phyloP scores from a whole-genome alignment of 805 yeast species.

The Torulaspora microellipsoides region DNA sequence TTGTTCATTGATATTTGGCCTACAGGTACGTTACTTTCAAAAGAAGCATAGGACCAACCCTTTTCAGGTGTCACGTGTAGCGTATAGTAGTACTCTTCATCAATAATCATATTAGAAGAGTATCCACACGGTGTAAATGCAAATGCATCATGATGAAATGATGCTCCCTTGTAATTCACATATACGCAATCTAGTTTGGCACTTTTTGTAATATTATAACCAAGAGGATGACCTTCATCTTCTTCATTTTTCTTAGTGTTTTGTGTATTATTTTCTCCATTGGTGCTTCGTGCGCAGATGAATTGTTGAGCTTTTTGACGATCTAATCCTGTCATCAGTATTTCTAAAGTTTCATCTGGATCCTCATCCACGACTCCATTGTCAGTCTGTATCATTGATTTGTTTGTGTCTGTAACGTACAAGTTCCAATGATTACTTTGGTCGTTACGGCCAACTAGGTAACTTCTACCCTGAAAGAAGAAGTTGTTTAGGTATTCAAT shows the following conservation, averaged over 20 bases:
- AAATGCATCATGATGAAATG: slow-evolving; percentile 72
- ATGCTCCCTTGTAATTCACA: slow-evolving; percentile 25
- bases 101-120: slow-evolving; percentile 76
- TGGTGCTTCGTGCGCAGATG: slow-evolving; percentile 42
- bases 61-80: slow-evolving; percentile 90
- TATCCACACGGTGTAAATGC: slow-evolving; percentile 93
- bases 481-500: slow-evolving; percentile 60
- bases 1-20: slow-evolving; percentile 32
- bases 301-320: slow-evolving; percentile 55
- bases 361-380: slow-evolving; percentile 13
- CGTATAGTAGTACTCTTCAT: slow-evolving; percentile 66
- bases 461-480: slow-evolving; percentile 59
- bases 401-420: slow-evolving; percentile 54
- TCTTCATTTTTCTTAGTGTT: slow-evolving; percentile 17
- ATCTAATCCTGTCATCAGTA: slow-evolving; percentile 83
- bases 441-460: slow-evolving; percentile 74
- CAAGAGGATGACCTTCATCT: slow-evolving; percentile 70
- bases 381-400: slow-evolving; percentile 2
- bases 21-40: slow-evolving; percentile 79
- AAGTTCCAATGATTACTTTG: slow-evolving; percentile 84
- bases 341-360: slow-evolving; percentile 73
- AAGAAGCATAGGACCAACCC: slow-evolving; percentile 95
- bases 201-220: slow-evolving; percentile 58
- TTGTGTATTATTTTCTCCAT: slow-evolving; percentile 6
- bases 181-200: slow-evolving; percentile 63